These are phyloP conservation scores for Kernera saxatilis DNA, from an alignment of 345 rosid genomes.

Conservation along the genomic window DNA sequence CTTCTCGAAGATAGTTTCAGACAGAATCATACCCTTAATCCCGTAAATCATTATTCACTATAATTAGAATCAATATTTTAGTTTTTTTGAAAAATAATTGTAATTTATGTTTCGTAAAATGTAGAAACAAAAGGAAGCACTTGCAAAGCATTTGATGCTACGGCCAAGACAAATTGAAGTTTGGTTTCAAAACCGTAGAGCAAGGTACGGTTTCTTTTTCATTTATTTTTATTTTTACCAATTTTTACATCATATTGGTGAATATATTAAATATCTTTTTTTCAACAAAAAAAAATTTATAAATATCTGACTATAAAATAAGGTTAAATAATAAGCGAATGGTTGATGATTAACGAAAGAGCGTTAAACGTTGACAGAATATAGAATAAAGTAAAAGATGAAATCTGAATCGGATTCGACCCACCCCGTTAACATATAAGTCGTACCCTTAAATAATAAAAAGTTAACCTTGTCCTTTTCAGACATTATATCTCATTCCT, in stretches of 20 bases:
- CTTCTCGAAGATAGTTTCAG: slow-evolving; percentile 97
- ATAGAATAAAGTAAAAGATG: slow-evolving; percentile 8
- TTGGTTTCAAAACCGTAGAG: slow-evolving; percentile 99
- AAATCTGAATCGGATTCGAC: slow-evolving; percentile 38
- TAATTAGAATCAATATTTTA: background rate
- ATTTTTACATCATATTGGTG: slow-evolving; percentile 16
- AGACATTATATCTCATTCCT: slow-evolving; percentile 12
- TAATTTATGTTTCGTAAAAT: background rate
- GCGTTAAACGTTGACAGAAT: slow-evolving; percentile 35
- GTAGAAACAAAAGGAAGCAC: slow-evolving; percentile 90
- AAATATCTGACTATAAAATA: slow-evolving; percentile 13
- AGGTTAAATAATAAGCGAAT: slow-evolving; percentile 11
- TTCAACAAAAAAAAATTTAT: no score
- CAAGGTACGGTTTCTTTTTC: slow-evolving; percentile 55
- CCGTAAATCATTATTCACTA: slow-evolving; percentile 33
- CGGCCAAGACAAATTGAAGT: slow-evolving; percentile 93
- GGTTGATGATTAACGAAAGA: slow-evolving; percentile 18
- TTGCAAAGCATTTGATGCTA: slow-evolving; percentile 76
- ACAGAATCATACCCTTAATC: slow-evolving; percentile 80
- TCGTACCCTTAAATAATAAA: slow-evolving; percentile 33
- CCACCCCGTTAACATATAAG: slow-evolving; percentile 36
- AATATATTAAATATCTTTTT: no score
- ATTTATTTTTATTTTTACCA: background rate
- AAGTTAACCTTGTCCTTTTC: slow-evolving; percentile 30
- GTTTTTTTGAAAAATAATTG: background rate